Evolutionary conservation across 176 grass and related monocot species (phyloP).

Genomic region (Aegilops tauschii): DNA sequence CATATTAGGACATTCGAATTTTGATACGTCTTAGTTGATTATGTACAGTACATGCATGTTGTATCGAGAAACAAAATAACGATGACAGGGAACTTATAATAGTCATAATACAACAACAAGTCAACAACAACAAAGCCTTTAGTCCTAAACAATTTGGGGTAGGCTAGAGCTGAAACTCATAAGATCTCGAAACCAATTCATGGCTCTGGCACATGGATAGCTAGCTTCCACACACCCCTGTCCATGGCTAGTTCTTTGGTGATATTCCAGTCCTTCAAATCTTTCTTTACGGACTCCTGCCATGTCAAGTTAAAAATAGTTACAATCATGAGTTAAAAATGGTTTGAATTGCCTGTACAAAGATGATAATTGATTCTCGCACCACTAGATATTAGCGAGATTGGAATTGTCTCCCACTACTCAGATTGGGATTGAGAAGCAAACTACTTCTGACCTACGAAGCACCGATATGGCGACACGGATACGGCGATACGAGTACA

Average conservation of each 20-base stretch:
- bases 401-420: background rate
- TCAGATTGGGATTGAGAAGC: background rate
- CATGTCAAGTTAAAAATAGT: too few species aligned
- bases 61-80: background rate
- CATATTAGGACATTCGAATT: background rate
- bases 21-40: background rate
- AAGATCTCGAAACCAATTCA: too few species aligned
- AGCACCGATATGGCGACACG: too few species aligned
- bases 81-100: background rate
- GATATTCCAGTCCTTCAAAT: too few species aligned
- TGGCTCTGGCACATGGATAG: too few species aligned
- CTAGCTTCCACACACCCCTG: too few species aligned
- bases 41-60: background rate
- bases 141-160: too few species aligned
- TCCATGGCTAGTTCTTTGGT: too few species aligned
- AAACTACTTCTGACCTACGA: background rate
- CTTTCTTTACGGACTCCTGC: too few species aligned
- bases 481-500: too few species aligned
- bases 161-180: too few species aligned
- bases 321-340: background rate
- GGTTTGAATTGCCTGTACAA: background rate
- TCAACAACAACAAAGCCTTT: too few species aligned
- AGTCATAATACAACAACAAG: background rate
- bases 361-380: background rate
- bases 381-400: background rate